Evolutionary conservation across 2,329 filamentous ascomycete species (phyloP).

Genomic region (Pleurostoma richardsiae): DNA sequence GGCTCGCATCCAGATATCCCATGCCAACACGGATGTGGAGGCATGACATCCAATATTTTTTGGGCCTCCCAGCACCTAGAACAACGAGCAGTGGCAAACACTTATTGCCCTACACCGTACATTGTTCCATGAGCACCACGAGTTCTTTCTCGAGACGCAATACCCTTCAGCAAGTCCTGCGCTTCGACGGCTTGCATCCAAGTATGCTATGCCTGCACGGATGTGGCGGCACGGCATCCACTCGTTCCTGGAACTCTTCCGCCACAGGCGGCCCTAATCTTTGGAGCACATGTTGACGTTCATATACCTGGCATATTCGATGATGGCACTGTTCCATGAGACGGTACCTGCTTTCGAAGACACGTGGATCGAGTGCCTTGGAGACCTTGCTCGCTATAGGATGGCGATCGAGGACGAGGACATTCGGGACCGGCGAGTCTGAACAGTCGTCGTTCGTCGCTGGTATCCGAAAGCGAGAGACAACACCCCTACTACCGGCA

Average conservation of each 20-base stretch:
- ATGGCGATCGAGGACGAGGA: slow-evolving; percentile 91
- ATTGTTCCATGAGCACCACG: slow-evolving; percentile 69
- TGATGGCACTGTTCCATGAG: slow-evolving; percentile 77
- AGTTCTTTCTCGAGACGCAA: slow-evolving; percentile 76
- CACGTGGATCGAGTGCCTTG: too few relatives aligned
- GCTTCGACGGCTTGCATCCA: slow-evolving; percentile 60
- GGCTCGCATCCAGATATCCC: too few relatives aligned
- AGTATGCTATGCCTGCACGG: slow-evolving; percentile 78
- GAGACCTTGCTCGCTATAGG: slow-evolving; percentile 22
- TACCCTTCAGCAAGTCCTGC: slow-evolving; percentile 68
- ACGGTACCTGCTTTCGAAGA: slow-evolving; percentile 58
- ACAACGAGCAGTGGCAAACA: slow-evolving; percentile 68
- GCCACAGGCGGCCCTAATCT: slow-evolving; percentile 65
- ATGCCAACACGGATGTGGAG: too few relatives aligned
- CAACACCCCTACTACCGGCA: slow-evolving; percentile 65
- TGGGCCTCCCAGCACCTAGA: slow-evolving; percentile 7
- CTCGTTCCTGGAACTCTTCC: slow-evolving; percentile 66
- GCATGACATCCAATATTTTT: too few relatives aligned
- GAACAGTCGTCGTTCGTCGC: slow-evolving; percentile 71
- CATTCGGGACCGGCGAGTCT: slow-evolving; percentile 67
- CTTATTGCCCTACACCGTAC: slow-evolving; percentile 73
- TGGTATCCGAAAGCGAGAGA: slow-evolving; percentile 86
- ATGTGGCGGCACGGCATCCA: slow-evolving; percentile 91
- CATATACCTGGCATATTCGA: slow-evolving; percentile 65
- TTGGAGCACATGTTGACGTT: slow-evolving; percentile 56